Base-by-base conservation (phyloP, 108 stramenopile genomes). In the Nitzschia palea region DNA sequence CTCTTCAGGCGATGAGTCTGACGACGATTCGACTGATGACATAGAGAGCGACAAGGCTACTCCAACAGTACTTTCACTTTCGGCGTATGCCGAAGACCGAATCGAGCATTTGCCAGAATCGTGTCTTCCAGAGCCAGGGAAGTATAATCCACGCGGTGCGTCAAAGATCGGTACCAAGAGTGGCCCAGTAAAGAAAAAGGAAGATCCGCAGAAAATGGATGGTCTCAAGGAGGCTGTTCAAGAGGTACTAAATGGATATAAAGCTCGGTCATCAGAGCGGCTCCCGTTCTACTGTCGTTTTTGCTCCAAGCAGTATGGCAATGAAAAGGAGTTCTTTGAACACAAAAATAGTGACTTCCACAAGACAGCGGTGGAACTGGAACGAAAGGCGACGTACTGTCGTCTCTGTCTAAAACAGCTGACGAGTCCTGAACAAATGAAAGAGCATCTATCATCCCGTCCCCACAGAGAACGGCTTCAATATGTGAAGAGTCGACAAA, bases 241-340 rank as follows among this genome's bases (percentile, higher is more conserved):
- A 60, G 95, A 93, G 30, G 64, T 94, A 32, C 81, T 96, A 4
- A 29, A 62, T 47, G 88, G 81, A 10, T 94, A 96, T 48, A 69
- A 76, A 23, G 79, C 88, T 26, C 85, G 88, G 4, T 89, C 93
- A 12, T 72, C 82, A 14, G 89, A 96, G 59, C 68, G 78, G 31
- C 71, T 85, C 27, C 92, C 95, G 0, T 96, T 91, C 58, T 96
- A 95, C 65, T 96, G 95, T 65, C 87, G 95, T 18, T 69, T 95
- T 51, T 96, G 95, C 64, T 60, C 81, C 18, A 79, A 83, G 53
- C 93, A 96, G 73, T 78, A 79, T 51, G 47, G 64, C 17, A 67
- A 63, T 34, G 75, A 84, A 62, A 67, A 82, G 9, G 88, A 86
- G 4, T 91, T 96, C 55, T 32, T 65, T 22, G 58, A 70, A 18